These are phyloP conservation scores for Aspergillus awamori DNA, from an alignment of 2,329 filamentous ascomycete species.

Conservation along the genomic window DNA sequence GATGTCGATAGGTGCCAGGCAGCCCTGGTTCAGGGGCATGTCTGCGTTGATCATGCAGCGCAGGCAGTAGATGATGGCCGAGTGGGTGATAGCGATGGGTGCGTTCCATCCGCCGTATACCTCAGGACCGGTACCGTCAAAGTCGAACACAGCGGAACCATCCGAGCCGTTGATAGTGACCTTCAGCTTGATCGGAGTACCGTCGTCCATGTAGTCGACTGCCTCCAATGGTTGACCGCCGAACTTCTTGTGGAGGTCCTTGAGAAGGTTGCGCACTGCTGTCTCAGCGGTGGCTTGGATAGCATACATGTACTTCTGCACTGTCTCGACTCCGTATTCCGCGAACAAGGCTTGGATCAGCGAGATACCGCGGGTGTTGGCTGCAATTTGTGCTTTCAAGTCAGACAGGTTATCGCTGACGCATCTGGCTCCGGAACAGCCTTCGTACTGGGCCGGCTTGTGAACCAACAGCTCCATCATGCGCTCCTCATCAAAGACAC, in stretches of 20 bases:
- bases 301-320: constrained; percentile 80
- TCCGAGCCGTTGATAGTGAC: constrained; percentile 73
- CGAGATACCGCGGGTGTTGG: constrained; percentile 82
- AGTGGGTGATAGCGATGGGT: constrained; percentile 78
- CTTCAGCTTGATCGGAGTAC: constrained; percentile 73
- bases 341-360: constrained; percentile 73
- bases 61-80: constrained; percentile 83
- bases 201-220: constrained; percentile 85
- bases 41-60: constrained; percentile 78
- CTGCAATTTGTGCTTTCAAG: constrained; percentile 82
- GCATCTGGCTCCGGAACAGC: constrained; percentile 77
- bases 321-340: constrained; percentile 75
- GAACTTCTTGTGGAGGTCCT: constrained; percentile 69
- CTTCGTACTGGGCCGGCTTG: constrained; percentile 73
- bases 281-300: constrained; percentile 81
- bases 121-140: constrained; percentile 76
- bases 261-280: constrained; percentile 73
- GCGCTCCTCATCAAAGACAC: constrained; percentile 75
- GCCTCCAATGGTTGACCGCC: constrained; percentile 72
- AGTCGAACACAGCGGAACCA: constrained; percentile 77
- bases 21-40: constrained; percentile 86
- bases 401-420: constrained; percentile 84
- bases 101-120: constrained; percentile 81
- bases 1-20: constrained; percentile 74
- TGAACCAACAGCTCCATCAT: constrained; percentile 72